Conservation (phyloP, 1,139 yeast genomes). For the Yamadazyma aaseri region DNA sequence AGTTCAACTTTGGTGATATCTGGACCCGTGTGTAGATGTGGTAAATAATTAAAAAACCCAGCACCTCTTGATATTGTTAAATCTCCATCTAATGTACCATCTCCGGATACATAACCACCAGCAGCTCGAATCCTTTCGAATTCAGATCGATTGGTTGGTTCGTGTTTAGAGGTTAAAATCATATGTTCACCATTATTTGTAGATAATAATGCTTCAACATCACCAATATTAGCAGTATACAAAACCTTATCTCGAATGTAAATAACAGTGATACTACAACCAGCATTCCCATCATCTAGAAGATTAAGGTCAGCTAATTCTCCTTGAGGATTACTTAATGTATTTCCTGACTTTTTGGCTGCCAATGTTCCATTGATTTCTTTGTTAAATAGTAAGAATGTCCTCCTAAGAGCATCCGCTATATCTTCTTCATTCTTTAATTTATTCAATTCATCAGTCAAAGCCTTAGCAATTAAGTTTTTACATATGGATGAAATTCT, state of each 20-base stretch:
- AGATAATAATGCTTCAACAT: constrained; percentile 78
- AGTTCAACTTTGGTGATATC: constrained; percentile 63
- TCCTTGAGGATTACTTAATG: constrained; percentile 23
- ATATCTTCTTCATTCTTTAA: constrained; percentile 44
- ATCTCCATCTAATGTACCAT: constrained; percentile 82
- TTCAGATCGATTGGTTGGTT: constrained; percentile 77
- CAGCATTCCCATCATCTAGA: constrained; percentile 73
- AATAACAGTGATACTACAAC: constrained; percentile 80
- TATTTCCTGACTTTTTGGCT: constrained; percentile 32
- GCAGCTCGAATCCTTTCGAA: constrained; percentile 85
- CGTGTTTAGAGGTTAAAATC: constrained; percentile 74
- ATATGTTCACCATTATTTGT: constrained; percentile 78
- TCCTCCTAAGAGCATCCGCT: constrained; percentile 71
- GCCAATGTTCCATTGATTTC: constrained; percentile 57
- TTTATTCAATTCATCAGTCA: constrained; percentile 61
- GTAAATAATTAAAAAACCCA: constrained; percentile 83
- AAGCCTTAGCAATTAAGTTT: constrained; percentile 61
- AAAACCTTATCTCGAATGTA: constrained; percentile 70
- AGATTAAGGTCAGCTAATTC: constrained; percentile 47
- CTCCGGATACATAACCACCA: constrained; percentile 87
- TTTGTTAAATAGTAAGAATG: constrained; percentile 77
- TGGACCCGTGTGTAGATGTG: constrained; percentile 90
- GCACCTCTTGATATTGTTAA: constrained; percentile 86
- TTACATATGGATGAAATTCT: constrained; percentile 73
- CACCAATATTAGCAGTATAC: constrained; percentile 90